Percentiles rank a stretch among this genome's conserved stretches.
Conservation (phyloP, 257 asterid species). For the Ballota nigra region DNA sequence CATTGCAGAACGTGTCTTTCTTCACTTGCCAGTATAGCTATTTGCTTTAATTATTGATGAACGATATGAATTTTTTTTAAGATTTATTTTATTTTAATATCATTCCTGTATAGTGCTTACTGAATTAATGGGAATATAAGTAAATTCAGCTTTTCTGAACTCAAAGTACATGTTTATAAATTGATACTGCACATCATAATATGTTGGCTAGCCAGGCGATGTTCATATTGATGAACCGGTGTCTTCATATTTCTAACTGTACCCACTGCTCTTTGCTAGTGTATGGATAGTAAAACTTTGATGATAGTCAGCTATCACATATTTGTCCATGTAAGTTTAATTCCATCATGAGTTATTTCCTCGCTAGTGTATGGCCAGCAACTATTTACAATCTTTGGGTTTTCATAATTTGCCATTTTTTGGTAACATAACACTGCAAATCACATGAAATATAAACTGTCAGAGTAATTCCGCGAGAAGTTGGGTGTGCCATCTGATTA, state of each 20-base stretch:
- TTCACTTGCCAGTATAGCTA: constrained; percentile 7
- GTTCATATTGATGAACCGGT: not conserved
- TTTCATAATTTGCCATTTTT: not conserved
- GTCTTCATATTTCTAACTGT: not conserved
- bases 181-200: not conserved
- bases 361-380: not conserved
- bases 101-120: not conserved
- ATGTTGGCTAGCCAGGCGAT: not conserved
- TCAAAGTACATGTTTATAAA: not conserved
- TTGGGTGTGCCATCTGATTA: not conserved
- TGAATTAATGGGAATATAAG: not conserved
- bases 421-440: not conserved
- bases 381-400: not conserved
- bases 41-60: constrained; percentile 4
- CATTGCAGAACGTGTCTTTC: constrained; percentile 13
- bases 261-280: not conserved
- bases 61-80: not conserved
- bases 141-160: not conserved
- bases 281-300: not conserved
- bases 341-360: not conserved
- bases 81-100: not conserved
- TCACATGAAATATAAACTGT: not conserved
- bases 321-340: not conserved
- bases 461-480: not conserved
- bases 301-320: not conserved